Base-by-base conservation (phyloP, 192 early-diverging fungal species). In the Powellomyces hirtus region DNA sequence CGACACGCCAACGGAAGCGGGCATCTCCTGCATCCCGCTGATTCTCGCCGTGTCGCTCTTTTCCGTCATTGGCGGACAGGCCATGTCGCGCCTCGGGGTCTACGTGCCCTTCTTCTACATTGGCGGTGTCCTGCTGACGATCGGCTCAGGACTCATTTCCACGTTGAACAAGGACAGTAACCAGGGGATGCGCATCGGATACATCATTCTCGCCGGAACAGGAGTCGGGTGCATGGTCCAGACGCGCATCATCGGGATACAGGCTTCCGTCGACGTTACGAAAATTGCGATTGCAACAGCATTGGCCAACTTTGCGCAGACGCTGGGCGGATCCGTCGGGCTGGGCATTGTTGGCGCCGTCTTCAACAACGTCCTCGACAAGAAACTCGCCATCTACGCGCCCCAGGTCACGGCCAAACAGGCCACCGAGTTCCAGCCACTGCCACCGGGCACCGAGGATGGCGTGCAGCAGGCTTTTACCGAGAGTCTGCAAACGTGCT, bases 171-270 rank as follows among this genome's bases (percentile, higher is more conserved):
- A 64, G 30, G 37, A 75, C 2, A 80, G 87, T 4, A 76, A 77
- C 33, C 45, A 74, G 30, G 81, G 72, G 10, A 24, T 79, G 29
- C 86, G 86, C 45, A 83, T 88, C 29, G 79, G 84, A 13, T 87
- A 79, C 56, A 68, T 94, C 60, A 63, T 94, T 24, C 72, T 93
- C 62, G 66, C 86, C 40, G 94, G 92, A 6, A 45, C 87, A 20
- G 94, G 94, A 26, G 79, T 89, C 36, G 93, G 94, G 42, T 79
- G 74, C 34, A 79, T 87, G 58, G 76, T 94, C 57, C 92, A 93
- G 78, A 88, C 86, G 0, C 81, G 85, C 30, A 82, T 92, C 68
- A 74, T 93, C 59, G 89, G 84, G 1, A 81, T 87, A 2, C 94
- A 94, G 65, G 88, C 86, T 0, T 75, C 83, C 0, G 92, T 93